phyloP scores from a whole-genome alignment of 148 eudicot genomes.

The Rhododendron williamsianum region DNA sequence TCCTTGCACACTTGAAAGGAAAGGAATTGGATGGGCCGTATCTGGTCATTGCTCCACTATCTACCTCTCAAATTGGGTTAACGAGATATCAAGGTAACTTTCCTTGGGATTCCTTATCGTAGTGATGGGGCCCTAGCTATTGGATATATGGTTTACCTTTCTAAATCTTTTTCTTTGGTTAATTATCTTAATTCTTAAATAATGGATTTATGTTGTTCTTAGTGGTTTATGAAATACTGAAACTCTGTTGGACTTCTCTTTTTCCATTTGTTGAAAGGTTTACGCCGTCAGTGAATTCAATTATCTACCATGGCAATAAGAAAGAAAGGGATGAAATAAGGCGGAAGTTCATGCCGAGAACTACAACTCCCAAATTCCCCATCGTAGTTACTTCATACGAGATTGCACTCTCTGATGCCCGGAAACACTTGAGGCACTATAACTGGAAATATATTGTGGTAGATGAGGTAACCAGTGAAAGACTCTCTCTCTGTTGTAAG shows the following conservation, averaged over 20 bases:
- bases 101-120: neutral
- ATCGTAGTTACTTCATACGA: constrained; percentile 89
- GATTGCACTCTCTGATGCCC: constrained; percentile 70
- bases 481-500: constrained; percentile 3
- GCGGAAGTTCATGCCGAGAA: constrained; percentile 74
- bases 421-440: constrained; percentile 62
- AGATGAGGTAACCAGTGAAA: constrained; percentile 62
- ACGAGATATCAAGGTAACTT: constrained; percentile 66
- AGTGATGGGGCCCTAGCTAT: neutral
- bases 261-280: constrained; percentile 44
- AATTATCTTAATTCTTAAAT: neutral
- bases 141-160: neutral
- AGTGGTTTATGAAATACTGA: neutral
- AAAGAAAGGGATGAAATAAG: constrained; percentile 57
- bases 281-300: constrained; percentile 67
- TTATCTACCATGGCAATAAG: constrained; percentile 78
- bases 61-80: constrained; percentile 97
- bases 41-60: constrained; percentile 90
- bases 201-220: neutral
- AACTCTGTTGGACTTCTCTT: neutral
- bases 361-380: constrained; percentile 70
- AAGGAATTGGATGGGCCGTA: constrained; percentile 94
- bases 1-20: constrained; percentile 86
- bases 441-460: constrained; percentile 94
- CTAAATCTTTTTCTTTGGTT: neutral